phyloP scores from a whole-genome alignment of 768 basidiomycete species.

The Gloeophyllum trabeum region DNA sequence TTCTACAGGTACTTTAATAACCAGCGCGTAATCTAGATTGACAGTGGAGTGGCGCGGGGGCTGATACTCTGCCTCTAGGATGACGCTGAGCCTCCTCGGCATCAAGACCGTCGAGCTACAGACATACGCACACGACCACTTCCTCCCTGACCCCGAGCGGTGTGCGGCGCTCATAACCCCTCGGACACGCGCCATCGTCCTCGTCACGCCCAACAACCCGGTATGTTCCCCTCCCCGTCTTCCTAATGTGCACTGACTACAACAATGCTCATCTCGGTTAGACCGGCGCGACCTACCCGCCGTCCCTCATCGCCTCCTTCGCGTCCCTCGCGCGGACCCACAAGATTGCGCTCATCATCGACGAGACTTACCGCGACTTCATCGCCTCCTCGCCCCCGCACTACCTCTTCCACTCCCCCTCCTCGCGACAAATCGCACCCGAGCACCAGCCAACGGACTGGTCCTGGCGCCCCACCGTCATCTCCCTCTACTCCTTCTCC shows the following conservation, averaged over 20 bases:
- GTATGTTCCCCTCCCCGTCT: slow-evolving; percentile 17
- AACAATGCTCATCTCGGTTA: slow-evolving; percentile 11
- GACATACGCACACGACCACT: slow-evolving; percentile 37
- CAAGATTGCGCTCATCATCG: slow-evolving; percentile 60
- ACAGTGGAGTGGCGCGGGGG: slow-evolving; percentile 1
- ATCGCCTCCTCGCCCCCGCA: slow-evolving; percentile 39
- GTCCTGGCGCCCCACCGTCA: slow-evolving; percentile 47
- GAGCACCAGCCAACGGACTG: background rate
- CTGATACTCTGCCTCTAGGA: slow-evolving; percentile 27
- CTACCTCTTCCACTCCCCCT: slow-evolving; percentile 30
- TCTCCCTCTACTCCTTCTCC: slow-evolving; percentile 72
- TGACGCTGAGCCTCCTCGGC: slow-evolving; percentile 55
- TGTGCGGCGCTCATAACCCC: slow-evolving; percentile 42
- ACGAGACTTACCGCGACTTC: slow-evolving; percentile 87
- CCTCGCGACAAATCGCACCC: slow-evolving; percentile 1
- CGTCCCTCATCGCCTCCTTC: slow-evolving; percentile 45
- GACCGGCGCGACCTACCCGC: slow-evolving; percentile 64
- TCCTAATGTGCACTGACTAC: background rate
- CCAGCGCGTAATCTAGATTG: slow-evolving; percentile 41
- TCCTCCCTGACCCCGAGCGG: slow-evolving; percentile 43
- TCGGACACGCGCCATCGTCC: slow-evolving; percentile 56
- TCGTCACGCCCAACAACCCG: slow-evolving; percentile 74
- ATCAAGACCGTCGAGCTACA: slow-evolving; percentile 46
- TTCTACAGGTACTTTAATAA: slow-evolving; percentile 54
- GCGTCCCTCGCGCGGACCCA: slow-evolving; percentile 40